These are phyloP conservation scores for Cladophialophora psammophila DNA, from an alignment of 2,329 filamentous ascomycete genomes.

Conservation along the genomic window DNA sequence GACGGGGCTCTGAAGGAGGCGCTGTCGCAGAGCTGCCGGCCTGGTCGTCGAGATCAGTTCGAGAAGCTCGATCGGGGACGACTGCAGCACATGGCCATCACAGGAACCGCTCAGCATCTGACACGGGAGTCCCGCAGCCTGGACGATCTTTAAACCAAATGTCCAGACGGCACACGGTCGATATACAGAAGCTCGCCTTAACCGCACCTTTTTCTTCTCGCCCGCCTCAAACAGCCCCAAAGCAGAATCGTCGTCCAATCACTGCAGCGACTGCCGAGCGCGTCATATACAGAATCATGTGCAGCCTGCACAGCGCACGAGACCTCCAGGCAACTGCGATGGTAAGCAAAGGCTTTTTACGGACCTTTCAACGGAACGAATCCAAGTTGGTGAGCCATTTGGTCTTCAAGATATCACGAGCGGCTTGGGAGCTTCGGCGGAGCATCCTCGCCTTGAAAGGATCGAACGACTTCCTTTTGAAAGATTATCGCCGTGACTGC, in stretches of 20 bases:
- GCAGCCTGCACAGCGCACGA: conserved; percentile 30
- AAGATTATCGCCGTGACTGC: conserved; percentile 51
- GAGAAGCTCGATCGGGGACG: conserved; percentile 20
- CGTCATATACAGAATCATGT: conserved; percentile 38
- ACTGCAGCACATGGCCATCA: conserved; percentile 11
- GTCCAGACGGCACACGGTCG: conserved; percentile 23
- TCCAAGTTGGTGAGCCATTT: conserved; percentile 37
- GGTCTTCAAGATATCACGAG: conserved; percentile 34
- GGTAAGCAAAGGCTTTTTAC: conserved; percentile 39
- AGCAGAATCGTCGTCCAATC: conserved; percentile 26
- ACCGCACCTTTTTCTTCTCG: conserved; percentile 4
- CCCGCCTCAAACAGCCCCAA: background rate
- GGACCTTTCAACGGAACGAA: conserved; percentile 39
- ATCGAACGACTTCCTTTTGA: conserved; percentile 34
- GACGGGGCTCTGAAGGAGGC: conserved; percentile 19
- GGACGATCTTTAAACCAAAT: conserved; percentile 1
- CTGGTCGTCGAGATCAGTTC: conserved; percentile 25
- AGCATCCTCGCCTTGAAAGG: conserved; percentile 32
- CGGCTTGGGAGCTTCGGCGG: conserved; percentile 40
- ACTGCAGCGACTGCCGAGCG: conserved; percentile 35
- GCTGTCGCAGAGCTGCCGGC: conserved; percentile 18
- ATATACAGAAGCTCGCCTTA: conserved; percentile 11
- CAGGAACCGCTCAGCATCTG: conserved; percentile 29
- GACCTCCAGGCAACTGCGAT: conserved; percentile 37
- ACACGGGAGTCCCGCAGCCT: conserved; percentile 11